phyloP scores from a whole-genome alignment of 2,329 filamentous ascomycete genomes.

The Diaporthe citrichinensis region DNA sequence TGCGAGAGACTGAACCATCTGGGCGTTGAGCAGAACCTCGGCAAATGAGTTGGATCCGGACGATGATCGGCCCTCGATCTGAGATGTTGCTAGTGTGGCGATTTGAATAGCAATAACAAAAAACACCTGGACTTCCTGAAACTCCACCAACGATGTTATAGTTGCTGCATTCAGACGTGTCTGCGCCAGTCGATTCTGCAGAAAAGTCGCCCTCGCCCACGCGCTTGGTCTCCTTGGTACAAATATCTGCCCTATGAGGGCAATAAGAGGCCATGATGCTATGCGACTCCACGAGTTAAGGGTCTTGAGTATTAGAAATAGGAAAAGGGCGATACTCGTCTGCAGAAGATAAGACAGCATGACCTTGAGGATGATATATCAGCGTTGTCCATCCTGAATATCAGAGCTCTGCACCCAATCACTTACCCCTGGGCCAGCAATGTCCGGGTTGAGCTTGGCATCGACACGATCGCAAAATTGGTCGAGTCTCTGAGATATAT shows the following conservation, averaged over 20 bases:
- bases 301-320: not conserved
- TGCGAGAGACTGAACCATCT: not conserved
- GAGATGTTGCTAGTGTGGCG: not conserved
- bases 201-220: not conserved
- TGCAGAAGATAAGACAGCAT: not conserved
- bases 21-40: not conserved
- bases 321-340: not conserved
- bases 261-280: not conserved
- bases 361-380: not conserved
- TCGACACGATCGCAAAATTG: not conserved
- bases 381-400: not conserved
- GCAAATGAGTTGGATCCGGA: not conserved
- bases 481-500: not conserved
- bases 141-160: not conserved
- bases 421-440: conserved; percentile 7
- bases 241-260: not conserved
- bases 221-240: not conserved
- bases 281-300: not conserved
- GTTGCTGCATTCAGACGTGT: not conserved
- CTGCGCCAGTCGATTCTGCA: not conserved
- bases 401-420: not conserved
- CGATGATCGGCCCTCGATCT: not conserved
- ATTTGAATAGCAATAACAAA: not conserved
- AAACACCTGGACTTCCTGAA: not conserved
- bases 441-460: not conserved